Evolutionary conservation across 768 basidiomycete species (phyloP), one percentile per base, ranked within the genome.

Genomic region (Boletellus emodensis): DNA sequence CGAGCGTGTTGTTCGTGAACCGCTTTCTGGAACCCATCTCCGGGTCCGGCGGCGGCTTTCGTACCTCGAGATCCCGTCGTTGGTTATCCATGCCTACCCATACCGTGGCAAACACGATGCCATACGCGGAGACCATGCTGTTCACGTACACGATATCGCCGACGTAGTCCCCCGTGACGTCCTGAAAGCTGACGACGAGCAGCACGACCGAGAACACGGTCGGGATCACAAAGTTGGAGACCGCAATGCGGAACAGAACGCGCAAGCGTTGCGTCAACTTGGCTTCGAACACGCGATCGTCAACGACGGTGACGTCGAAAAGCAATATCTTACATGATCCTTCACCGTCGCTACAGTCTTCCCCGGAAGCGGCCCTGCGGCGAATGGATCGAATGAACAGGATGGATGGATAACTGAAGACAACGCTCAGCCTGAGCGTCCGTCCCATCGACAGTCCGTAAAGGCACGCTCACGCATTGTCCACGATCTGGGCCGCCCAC

Each of bases 201-300:
- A 36, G 15, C 9, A 47, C 59, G 36, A 66, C 48, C 22, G 60
- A 67, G 42, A 43, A 43, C 17, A 68, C 20, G n/a, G 56, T 57
- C 1, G 67, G 66, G 17, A 64, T 55, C n/a, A 62, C 45, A 44
- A 67, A 68, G 46, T 64, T 66, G 7, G 66, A 62, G 36, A 60
- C 54, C 3, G 64, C 60, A 1, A 66, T 46, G 26, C 53, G 56
- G 42, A 46, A 57, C 13, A 66, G 51, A 20, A 28, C 59, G 4
- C 38, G 52, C 14, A 61, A 34, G 37, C 62, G 59, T 15, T 26
- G 12, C 13, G 57, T 24, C 10, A 59, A 48, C 4, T 53, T 50
- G n/a, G 40, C 61, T 62, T 14, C 28, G 38, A 18, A 43, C 4
- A 15, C n/a, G 18, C 20, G 14, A 20, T 15, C 33, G 33, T 22